Conservation (phyloP, 306 rosid genomes). For the Cucurbita ficifolia region DNA sequence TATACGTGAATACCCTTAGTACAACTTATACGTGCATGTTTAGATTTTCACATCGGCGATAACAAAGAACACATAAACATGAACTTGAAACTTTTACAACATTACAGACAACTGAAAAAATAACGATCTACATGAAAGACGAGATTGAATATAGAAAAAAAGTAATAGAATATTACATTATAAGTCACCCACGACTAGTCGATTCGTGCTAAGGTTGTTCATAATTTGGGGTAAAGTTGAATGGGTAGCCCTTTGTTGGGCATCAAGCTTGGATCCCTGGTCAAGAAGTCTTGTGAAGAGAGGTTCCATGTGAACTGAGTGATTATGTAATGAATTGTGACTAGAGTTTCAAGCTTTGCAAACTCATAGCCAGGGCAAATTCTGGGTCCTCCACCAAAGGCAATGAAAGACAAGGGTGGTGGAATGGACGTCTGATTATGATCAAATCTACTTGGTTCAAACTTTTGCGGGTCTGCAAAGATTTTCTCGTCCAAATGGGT, state of each 20-base stretch:
- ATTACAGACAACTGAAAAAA: neutral
- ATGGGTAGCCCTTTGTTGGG: constrained; percentile 48
- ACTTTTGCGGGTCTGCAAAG: constrained; percentile 51
- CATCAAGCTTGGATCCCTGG: constrained; percentile 42
- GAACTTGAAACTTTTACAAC: neutral
- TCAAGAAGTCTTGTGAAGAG: constrained; percentile 31
- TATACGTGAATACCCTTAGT: no score
- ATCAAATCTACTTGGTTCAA: constrained; percentile 56
- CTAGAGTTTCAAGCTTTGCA: constrained; percentile 48
- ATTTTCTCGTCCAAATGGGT: constrained; percentile 52
- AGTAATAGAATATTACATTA: no score
- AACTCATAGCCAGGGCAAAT: constrained; percentile 61
- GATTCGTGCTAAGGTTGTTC: neutral
- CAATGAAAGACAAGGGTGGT: constrained; percentile 46
- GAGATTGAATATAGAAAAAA: no score
- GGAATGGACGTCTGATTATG: constrained; percentile 38
- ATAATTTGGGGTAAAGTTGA: constrained; percentile 24
- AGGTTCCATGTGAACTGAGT: constrained; percentile 59
- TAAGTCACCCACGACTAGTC: neutral
- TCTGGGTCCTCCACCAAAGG: constrained; percentile 64
- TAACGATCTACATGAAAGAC: neutral
- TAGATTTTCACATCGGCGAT: no score
- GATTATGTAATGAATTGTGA: constrained; percentile 50
- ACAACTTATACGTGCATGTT: no score
- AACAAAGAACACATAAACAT: no score